Evolutionary conservation across 345 rosid species (phyloP), one percentile per base, ranked within the genome.

Genomic region (Garcia nutans): DNA sequence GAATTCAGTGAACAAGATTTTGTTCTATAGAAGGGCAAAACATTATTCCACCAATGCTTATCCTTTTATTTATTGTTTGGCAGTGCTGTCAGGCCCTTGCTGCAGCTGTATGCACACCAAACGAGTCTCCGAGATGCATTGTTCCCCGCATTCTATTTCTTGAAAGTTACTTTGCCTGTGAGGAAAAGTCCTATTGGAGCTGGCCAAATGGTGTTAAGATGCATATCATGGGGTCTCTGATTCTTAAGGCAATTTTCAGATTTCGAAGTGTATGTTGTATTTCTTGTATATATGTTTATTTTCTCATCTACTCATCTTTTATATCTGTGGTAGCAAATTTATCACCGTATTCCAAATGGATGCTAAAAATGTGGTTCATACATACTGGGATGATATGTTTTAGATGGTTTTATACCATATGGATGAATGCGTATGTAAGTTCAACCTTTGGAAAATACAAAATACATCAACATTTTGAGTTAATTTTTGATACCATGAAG

Each of bases 51-150:
- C 71, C 74, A 55, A 45, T 70, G 15, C 3, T 62, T 47, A 54
- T 57, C 11, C 59, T 65, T 62, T 41, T 10, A 19, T 65, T 65
- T 11, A 42, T 81, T 76, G 42, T 80, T 80, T 85, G 82, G 60
- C 88, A 93, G 98, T 93, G 97, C 83, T 86, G 92, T 78, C 89
- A 91, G 77, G 92, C 94, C 68, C 97, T 93, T 64, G 82, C 90
- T 77, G 88, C 87, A 64, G 92, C 98, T 59, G 79, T 92, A 73
- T 80, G 87, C 78, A 77, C 84, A 44, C 77, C 80, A 69, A 84
- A 90, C 67, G 99, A 85, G 73, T 77, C 90, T 45, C 86, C 89
- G 19, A 81, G 77, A 73, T 78, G 31, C 79, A 68, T 93, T 80
- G 91, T 92, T 79, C 97, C 91, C 22, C 87, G 89, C 44, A 77